Evolutionary conservation across 495 filamentous ascomycete species (phyloP).

Genomic region (Cercophora samala): DNA sequence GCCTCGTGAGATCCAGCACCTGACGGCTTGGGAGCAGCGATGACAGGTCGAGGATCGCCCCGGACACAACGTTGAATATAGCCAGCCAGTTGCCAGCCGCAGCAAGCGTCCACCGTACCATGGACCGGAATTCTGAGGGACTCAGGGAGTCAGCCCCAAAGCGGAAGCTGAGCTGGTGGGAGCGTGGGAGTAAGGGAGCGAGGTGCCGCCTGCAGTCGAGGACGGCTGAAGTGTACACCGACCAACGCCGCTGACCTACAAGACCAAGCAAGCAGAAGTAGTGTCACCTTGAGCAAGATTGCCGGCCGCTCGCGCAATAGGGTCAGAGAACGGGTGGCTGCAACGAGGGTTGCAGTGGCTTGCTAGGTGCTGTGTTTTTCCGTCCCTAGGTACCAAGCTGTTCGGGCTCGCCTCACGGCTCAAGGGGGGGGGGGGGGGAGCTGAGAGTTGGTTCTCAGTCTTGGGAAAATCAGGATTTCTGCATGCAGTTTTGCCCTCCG

Average conservation of each 20-base stretch:
- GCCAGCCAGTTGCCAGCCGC: not conserved
- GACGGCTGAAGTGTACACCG: slow-evolving; percentile 11
- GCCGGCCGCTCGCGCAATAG: slow-evolving; percentile 10
- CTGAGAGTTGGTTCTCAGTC: not conserved
- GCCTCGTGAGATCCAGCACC: not conserved
- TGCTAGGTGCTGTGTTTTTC: not conserved
- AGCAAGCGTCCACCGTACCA: not conserved
- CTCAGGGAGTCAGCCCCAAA: slow-evolving; percentile 12
- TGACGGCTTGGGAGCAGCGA: not conserved
- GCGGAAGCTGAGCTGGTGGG: slow-evolving; percentile 12
- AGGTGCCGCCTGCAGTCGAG: slow-evolving; percentile 2
- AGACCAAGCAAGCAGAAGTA: not conserved
- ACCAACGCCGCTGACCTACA: slow-evolving; percentile 12
- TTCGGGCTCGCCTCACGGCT: not conserved
- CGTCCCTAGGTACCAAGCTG: not conserved
- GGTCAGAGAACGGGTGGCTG: not conserved
- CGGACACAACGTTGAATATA: slow-evolving; percentile 7
- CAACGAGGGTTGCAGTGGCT: not conserved
- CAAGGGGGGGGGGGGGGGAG: not conserved
- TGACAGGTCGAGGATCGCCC: slow-evolving; percentile 10
- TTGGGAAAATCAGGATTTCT: slow-evolving; percentile 10
- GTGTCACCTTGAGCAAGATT: slow-evolving; percentile 19
- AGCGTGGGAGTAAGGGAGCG: not conserved
- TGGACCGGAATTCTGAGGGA: not conserved
- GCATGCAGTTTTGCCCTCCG: not conserved